A percentile compares a stretch with the other conserved stretches of the same genome.
Evolutionary conservation across 495 filamentous ascomycete species (phyloP).

Genomic region (Xylaria castorea): DNA sequence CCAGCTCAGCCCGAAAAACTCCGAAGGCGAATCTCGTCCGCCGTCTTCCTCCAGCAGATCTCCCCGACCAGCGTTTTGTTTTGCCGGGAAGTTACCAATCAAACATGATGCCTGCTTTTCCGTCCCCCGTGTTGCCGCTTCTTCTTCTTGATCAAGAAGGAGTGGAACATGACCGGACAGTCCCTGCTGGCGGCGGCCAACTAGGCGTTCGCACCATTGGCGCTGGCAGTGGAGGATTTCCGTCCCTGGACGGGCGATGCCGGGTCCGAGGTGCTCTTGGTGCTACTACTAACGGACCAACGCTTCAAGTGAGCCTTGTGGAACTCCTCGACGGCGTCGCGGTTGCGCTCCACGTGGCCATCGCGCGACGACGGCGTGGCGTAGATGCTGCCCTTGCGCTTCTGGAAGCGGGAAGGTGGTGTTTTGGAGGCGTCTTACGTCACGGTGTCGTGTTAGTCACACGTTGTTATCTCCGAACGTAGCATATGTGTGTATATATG

Average conservation of each 20-base stretch:
- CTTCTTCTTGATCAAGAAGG: conserved; percentile 1
- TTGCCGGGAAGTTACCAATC: not conserved
- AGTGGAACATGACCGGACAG: not conserved
- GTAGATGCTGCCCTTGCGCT: conserved; percentile 68
- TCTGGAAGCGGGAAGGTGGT: conserved; percentile 66
- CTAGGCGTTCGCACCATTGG: conserved; percentile 21
- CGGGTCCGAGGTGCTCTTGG: conserved; percentile 29
- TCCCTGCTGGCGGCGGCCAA: not conserved
- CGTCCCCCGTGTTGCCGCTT: not conserved
- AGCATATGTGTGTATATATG: not conserved
- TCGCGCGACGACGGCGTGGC: conserved; percentile 64
- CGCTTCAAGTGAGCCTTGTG: conserved; percentile 52
- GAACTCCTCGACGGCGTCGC: conserved; percentile 48
- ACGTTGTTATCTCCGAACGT: not conserved
- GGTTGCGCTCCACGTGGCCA: conserved; percentile 61
- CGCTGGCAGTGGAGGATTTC: conserved; percentile 20
- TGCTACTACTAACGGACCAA: conserved; percentile 37
- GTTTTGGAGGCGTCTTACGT: conserved; percentile 64
- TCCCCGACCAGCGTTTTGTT: not conserved
- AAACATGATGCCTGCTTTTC: not conserved
- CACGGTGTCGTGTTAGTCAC: conserved; percentile 27
- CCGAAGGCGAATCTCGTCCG: not conserved
- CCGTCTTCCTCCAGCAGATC: not conserved
- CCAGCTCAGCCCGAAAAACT: conserved; percentile 3
- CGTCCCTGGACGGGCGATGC: conserved; percentile 24